Percentiles rank a stretch among this genome's conserved stretches.
These are phyloP conservation scores for Nicotiana noctiflora DNA, from an alignment of 257 asterid species.

Conservation along the genomic window DNA sequence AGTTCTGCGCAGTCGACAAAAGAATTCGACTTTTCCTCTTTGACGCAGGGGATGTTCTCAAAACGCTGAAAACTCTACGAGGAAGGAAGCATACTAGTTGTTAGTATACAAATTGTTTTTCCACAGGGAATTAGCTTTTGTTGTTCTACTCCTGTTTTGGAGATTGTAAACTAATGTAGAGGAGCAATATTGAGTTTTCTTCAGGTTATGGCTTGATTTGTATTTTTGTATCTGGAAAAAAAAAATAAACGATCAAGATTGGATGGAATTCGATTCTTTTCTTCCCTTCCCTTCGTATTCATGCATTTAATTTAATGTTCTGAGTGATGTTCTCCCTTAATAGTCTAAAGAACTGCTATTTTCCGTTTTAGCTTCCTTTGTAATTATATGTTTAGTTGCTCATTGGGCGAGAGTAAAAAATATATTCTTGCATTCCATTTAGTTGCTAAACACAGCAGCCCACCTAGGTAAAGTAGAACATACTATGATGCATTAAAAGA, in stretches of 20 bases:
- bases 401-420: not conserved
- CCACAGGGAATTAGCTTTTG: constrained; percentile 24
- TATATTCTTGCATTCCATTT: not conserved
- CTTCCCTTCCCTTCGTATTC: not conserved
- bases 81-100: constrained; percentile 10
- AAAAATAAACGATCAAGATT: constrained; percentile 33
- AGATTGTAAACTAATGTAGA: constrained; percentile 52
- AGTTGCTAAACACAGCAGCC: not conserved
- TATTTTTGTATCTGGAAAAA: constrained; percentile 26
- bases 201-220: constrained; percentile 24
- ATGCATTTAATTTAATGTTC: not conserved
- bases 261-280: constrained; percentile 6
- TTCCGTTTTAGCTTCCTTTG: not conserved
- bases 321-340: not conserved
- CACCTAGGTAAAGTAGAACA: not conserved
- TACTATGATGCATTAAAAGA: not conserved
- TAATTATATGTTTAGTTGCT: not conserved
- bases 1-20: constrained; percentile 48
- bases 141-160: constrained; percentile 29
- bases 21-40: constrained; percentile 87
- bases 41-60: constrained; percentile 80
- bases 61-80: constrained; percentile 35
- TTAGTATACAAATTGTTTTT: constrained; percentile 15
- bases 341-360: not conserved
- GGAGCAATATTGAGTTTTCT: constrained; percentile 24